phyloP scores from a whole-genome alignment of 441 rosid genomes.

The Eruca vesicaria region DNA sequence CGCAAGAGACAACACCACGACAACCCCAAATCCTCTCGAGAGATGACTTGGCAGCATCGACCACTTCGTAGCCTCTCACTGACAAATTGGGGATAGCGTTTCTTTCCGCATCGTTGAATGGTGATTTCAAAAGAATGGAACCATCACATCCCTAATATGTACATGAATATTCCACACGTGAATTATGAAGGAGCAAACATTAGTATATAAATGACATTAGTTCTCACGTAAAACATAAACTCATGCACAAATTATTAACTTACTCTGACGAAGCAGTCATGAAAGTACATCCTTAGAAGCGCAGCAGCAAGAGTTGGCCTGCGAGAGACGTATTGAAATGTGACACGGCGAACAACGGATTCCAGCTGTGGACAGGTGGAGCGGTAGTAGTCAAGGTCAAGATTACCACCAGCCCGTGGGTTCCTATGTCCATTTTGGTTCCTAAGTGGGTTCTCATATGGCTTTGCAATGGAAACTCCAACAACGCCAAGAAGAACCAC shows the following conservation, averaged over 20 bases:
- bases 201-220: background rate
- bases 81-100: conserved; percentile 43
- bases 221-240: background rate
- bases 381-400: conserved; percentile 44
- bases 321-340: conserved; percentile 35
- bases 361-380: conserved; percentile 48
- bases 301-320: conserved; percentile 52
- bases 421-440: background rate
- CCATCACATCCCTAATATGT: conserved; percentile 61
- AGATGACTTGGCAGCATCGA: conserved; percentile 49
- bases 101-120: conserved; percentile 46
- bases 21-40: conserved; percentile 51
- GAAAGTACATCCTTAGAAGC: conserved; percentile 60
- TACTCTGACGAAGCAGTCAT: conserved; percentile 78
- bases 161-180: background rate
- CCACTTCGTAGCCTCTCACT: conserved; percentile 47
- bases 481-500: conserved; percentile 32
- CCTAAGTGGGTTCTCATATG: background rate
- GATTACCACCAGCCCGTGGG: background rate
- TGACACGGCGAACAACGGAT: conserved; percentile 24
- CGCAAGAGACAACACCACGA: conserved; percentile 61
- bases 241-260: background rate
- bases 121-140: conserved; percentile 51
- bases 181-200: background rate
- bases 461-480: conserved; percentile 21